Base-by-base conservation (phyloP, 352 stramenopile genomes). In the Phytopythium vexans region DNA sequence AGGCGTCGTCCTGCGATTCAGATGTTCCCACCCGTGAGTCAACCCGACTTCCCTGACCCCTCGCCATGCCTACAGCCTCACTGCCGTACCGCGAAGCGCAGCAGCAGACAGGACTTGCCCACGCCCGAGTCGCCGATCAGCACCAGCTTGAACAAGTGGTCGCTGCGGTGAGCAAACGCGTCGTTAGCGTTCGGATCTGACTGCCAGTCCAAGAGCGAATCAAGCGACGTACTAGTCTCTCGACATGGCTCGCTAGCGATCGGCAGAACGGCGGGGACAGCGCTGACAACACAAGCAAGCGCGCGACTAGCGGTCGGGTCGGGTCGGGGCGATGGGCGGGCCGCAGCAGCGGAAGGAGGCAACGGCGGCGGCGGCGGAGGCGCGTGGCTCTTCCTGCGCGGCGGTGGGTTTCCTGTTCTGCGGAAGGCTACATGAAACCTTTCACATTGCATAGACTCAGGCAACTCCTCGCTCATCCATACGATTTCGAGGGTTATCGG, bases 71-170 rank as follows among this genome's bases (percentile, higher is more conserved):
- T 8, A 36, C 56, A 33, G 2, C 11, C 21, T 27, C 21, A 27
- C 21, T 27, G 21, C 87, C 88, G 59, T 52, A 98, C 94, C 64
- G 96, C 96, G 78, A 99, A 99, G 59, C 96, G 88, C 56, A 99
- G 72, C 40, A 99, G 68, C 34, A 99, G 73, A 67, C 96, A 99
- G n/a, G 95, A 98, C 76, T 99, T 99, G 63, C 97, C 97, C 37
- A 99, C 97, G 51, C 96, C 96, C 49, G 92, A 98, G 73, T 99
- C 97, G 43, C 97, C 97, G 68, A 99, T 98, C 54, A 99, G 81
- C 55, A 99, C 93, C 33, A 99, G 86, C 76, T 99, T 99, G 72
- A 99, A 99, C 43, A 99, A 83, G 68, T 98, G 84, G 62, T 97
- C 90, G 68, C 84, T 94, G 50, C 37, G 39, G 5, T 40, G 37